phyloP scores from a whole-genome alignment of 108 stramenopile species.

The Aurantiochytrium sp. region DNA sequence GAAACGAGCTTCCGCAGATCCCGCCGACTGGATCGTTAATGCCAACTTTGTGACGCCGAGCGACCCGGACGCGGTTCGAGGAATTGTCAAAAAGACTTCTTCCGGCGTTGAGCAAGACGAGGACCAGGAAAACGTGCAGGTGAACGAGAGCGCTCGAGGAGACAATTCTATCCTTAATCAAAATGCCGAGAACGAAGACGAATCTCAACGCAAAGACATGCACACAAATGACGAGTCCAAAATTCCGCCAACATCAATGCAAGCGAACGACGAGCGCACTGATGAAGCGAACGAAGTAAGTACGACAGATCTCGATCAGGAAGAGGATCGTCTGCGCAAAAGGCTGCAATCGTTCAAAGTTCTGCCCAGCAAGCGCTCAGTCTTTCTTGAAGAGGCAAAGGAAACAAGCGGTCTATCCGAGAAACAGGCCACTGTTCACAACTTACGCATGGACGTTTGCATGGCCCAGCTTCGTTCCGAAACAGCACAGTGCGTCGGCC shows the following conservation, averaged over 20 bases:
- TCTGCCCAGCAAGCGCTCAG: not conserved
- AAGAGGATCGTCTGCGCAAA: not conserved
- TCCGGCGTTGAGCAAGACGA: no score
- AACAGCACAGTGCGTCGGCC: not conserved
- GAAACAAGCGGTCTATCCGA: not conserved
- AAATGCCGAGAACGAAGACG: no score
- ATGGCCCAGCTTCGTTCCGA: not conserved
- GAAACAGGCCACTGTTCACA: not conserved
- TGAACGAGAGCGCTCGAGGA: no score
- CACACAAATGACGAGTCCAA: no score
- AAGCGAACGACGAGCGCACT: no score
- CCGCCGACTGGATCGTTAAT: not conserved
- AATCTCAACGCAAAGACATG: no score
- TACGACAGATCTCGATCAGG: not conserved
- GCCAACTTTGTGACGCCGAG: not conserved
- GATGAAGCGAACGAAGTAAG: not conserved
- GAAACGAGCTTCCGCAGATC: not conserved
- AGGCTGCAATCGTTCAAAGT: not conserved
- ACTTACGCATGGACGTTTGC: not conserved
- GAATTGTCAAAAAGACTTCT: no score
- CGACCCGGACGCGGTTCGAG: no score
- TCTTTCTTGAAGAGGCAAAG: not conserved
- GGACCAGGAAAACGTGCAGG: no score
- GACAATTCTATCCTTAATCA: no score
- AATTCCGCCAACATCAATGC: no score